Base-by-base conservation (phyloP, 2,329 filamentous ascomycete species). In the Colletotrichum lentis region DNA sequence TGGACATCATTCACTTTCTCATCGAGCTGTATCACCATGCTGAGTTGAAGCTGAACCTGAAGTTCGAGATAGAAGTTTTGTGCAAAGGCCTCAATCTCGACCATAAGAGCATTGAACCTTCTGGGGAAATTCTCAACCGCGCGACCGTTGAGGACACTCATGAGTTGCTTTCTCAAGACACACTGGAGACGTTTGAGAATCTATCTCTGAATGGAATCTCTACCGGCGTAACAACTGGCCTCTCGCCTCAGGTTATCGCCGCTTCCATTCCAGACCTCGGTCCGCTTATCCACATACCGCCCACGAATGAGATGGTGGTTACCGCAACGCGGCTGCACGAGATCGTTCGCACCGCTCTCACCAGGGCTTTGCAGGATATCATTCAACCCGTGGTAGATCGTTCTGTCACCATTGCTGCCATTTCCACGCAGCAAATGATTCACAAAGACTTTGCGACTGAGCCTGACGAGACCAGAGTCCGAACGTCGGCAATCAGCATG, bases 41-140 rank as follows among this genome's bases (percentile, higher is more conserved):
- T 16, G 95, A 97, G 73, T 83, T 99, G 64, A 98, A 98, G 78
- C 86, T 99, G 44, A 98, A 98, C 73, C 89, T 97, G 59, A 99
- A 98, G 74, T 99, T 99, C 73, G 96, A 99, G 78, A 98, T 99
- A 66, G 96, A 99, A 79, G 94, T 99, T 31, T 85, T 99, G 27
- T 99, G 94, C 83, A 96, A 96, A 76, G 94, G 94, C 14, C 83
- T 99, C 18, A 91, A 90, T 62, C 84, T 98, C n/a, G 94, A 98
- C 70, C 91, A 97, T 79, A 97, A 96, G 80, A 90, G 87, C 67
- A 94, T 98, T 70, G 91, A 96, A 73, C 93, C 95, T 0, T 93
- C 94, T 0, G 90, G 91, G 24, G 90, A 94, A 75, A 96, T 99
- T 64, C 86, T 94, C 70, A 92, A 94, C 72, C 88, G 94, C 47